Evolutionary conservation across 177 flowering plant species (phyloP), one percentile per base, ranked within the genome.

Genomic region (Vitis hybrid): DNA sequence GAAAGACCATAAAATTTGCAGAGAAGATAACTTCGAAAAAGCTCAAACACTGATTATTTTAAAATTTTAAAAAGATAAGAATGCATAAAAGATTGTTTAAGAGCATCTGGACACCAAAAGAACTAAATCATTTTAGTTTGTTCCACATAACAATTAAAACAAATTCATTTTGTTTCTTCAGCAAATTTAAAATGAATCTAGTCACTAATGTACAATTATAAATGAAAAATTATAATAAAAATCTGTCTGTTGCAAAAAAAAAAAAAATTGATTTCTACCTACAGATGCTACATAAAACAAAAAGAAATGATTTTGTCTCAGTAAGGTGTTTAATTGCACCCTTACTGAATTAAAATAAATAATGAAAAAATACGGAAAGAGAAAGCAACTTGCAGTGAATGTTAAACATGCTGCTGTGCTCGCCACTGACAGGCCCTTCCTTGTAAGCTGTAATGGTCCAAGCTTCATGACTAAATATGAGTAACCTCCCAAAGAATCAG

Each of bases 381-480:
- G 56, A 35, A 65, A 65, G 46, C 51, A 75, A 77, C 90, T 75
- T 79, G 93, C 99, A 6, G 87, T 88, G 81, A 96, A 96, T 27
- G 97, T 88, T 63, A 96, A 83, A 76, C 95, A 90, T 51, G 97
- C 97, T 18, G 97, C 84, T 65, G 94, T 88, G 79, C 91, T 91
- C 74, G 98, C 98, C 11, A 92, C 82, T 2, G 95, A 84, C 71
- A 96, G 80, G 69, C 98, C 98, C 83, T 93, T 91, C 78, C 91
- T 88, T 30, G 99, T 93, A 65, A 96, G 82, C 69, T 83, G 89
- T 52, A 96, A 72, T 30, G 98, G 99, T 14, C 99, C 98, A 3
- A 90, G 77, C 82, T 91, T 96, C 81, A 88, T 71, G 30, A 93
- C 73, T 49, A 84, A 52, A 78, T 96, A 96, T 49, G 91, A 86